Conservation (phyloP, 139 green algal genomes). For the Closterium sp. region DNA sequence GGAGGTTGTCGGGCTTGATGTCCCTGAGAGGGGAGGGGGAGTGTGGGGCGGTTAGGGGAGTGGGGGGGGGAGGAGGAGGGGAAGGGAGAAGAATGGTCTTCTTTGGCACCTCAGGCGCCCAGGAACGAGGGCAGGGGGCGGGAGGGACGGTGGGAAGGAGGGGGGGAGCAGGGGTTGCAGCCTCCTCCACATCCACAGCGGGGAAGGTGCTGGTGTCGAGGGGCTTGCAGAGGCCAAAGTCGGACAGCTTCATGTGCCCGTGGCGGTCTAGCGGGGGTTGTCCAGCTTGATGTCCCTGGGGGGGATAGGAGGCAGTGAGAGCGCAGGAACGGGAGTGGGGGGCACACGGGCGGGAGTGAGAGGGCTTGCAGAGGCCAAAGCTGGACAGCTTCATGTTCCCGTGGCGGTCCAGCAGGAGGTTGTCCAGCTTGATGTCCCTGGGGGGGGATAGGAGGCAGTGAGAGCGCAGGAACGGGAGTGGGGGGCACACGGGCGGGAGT, state of each 20-base stretch:
- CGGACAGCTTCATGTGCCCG: constrained; percentile 92
- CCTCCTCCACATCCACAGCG: constrained; percentile 19
- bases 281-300: too few species aligned
- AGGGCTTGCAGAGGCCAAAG: neutral
- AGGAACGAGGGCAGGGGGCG: too few species aligned
- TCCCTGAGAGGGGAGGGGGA: constrained; percentile 58
- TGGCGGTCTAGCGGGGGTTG: constrained; percentile 75
- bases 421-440: constrained; percentile 97
- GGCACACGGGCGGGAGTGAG: neutral
- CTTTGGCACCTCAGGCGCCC: too few species aligned
- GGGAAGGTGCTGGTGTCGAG: too few species aligned
- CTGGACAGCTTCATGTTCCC: constrained; percentile 93
- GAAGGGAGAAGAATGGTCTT: too few species aligned
- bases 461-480: neutral
- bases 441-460: neutral
- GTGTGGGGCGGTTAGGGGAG: too few species aligned
- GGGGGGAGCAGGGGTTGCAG: too few species aligned
- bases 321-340: too few species aligned
- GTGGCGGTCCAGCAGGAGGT: constrained; percentile 81
- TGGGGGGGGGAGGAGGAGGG: too few species aligned
- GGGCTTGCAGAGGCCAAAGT: constrained; percentile 97
- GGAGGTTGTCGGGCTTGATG: constrained; percentile 98
- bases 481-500: too few species aligned
- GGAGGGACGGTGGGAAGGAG: too few species aligned
- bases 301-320: too few species aligned